Evolutionary conservation across 345 rosid genomes (phyloP).

Genomic region (Bruguiera gymnorhiza): DNA sequence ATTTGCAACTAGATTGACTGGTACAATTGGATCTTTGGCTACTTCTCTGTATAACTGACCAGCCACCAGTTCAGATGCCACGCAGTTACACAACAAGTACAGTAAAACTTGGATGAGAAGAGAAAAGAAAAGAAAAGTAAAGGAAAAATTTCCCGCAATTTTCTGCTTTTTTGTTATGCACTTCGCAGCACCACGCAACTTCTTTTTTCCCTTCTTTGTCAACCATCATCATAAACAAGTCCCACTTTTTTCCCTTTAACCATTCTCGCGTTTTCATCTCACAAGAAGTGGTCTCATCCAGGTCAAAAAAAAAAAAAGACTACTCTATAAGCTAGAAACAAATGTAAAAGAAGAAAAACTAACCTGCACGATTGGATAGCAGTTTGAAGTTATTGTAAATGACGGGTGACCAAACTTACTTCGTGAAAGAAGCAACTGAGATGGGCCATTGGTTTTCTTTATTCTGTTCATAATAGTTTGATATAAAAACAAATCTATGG

Average conservation of each 20-base stretch:
- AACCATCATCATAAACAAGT: constrained; percentile 24
- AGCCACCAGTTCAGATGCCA: constrained; percentile 5
- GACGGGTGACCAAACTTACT: constrained; percentile 17
- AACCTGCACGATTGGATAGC: constrained; percentile 1
- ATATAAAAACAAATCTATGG: not conserved
- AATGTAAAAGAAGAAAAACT: not conserved
- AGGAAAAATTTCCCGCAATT: no score
- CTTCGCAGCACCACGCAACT: no score
- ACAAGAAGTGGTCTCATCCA: not conserved
- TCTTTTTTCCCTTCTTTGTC: constrained; percentile 22
- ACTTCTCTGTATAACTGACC: constrained; percentile 10
- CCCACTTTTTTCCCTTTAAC: not conserved
- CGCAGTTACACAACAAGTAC: not conserved
- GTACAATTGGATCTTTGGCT: not conserved
- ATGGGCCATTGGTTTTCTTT: constrained; percentile 11
- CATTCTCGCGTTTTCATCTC: no score
- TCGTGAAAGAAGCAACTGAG: constrained; percentile 7
- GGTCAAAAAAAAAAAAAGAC: not conserved
- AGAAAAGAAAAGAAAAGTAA: no score
- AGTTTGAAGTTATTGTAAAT: not conserved
- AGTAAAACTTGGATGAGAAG: no score
- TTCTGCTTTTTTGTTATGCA: no score
- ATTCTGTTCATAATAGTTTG: constrained; percentile 1
- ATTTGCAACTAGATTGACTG: constrained; percentile 11
- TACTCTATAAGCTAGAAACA: no score